Evolutionary conservation across 2,329 filamentous ascomycete genomes (phyloP), one percentile per base, ranked within the genome.

Genomic region (Neonectria magnoliae): DNA sequence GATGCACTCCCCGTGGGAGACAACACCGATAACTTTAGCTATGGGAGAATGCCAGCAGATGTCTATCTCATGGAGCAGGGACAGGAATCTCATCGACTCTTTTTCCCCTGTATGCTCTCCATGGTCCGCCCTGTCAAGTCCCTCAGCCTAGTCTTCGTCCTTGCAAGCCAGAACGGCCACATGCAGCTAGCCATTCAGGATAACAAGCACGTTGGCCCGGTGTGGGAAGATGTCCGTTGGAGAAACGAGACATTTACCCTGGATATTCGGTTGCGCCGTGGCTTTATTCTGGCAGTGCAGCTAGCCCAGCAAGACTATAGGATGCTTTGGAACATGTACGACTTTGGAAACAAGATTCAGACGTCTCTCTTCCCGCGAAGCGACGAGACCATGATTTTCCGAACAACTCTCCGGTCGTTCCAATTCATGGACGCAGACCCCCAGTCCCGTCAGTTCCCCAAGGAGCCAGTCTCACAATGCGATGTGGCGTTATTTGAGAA

Each of bases 151-250:
- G 88, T 90, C 55, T 89, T 94, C 55, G 83, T 92, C 5, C 85
- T 97, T 60, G 89, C 91, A 14, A 97, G 92, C 77, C 93, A 97
- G 78, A 92, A 90, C 70, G 90, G 92, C 14, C 84, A 91, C 20
- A 85, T 97, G 63, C 93, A 94, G 69, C 81, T 97, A 38, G 83
- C 87, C 51, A 89, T 98, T 14, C 91, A 92, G 72, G 83, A 86
- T 27, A 89, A 90, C 73, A 89, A 89, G 71, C 88, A 87, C 68
- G 81, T 83, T 7, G 92, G 92, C 0, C 88, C 92, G 2, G 90
- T 88, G 0, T 97, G 94, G 94, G 88, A 93, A 7, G 91, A 96
- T 75, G 87, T 97, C 5, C 86, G 88, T 45, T 97, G 94, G 94
- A 90, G 90, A 62, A 85, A 90, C 18, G 89, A 91, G 52, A 84